These are phyloP conservation scores for Paraurostyla sp. DNA, from an alignment of 73 alveolate genomes.

Conservation along the genomic window DNA sequence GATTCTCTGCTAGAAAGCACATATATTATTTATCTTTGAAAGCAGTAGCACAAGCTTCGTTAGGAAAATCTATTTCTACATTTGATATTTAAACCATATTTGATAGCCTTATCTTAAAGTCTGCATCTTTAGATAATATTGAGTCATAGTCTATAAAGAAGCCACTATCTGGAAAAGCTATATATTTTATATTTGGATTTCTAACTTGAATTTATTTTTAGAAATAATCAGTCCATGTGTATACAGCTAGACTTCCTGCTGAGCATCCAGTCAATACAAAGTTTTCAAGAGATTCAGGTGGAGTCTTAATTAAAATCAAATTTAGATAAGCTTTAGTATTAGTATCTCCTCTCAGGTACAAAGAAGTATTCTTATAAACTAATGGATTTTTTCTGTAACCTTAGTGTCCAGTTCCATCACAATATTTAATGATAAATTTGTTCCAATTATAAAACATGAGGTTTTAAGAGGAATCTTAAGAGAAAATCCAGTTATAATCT, in stretches of 20 bases:
- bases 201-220: not conserved
- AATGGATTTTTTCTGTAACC: no score
- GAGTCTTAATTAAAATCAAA: no score
- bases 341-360: no score
- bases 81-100: not conserved
- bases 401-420: no score
- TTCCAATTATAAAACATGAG: slow-evolving; percentile 2
- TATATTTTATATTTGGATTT: not conserved
- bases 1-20: not conserved
- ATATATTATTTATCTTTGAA: not conserved
- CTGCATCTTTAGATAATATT: not conserved
- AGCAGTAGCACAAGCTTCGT: not conserved
- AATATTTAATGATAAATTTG: no score
- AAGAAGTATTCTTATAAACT: no score
- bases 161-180: slow-evolving; percentile 25
- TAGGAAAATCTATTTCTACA: not conserved
- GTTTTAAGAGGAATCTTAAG: not conserved
- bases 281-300: no score
- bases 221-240: slow-evolving; percentile 5
- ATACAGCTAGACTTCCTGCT: slow-evolving; percentile 24
- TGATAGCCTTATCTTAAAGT: not conserved
- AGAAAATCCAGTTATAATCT: not conserved
- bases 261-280: no score
- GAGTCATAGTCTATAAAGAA: slow-evolving; percentile 4
- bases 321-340: no score